Base-by-base conservation (phyloP, 805 yeast species). In the Schwanniomyces yamadae region DNA sequence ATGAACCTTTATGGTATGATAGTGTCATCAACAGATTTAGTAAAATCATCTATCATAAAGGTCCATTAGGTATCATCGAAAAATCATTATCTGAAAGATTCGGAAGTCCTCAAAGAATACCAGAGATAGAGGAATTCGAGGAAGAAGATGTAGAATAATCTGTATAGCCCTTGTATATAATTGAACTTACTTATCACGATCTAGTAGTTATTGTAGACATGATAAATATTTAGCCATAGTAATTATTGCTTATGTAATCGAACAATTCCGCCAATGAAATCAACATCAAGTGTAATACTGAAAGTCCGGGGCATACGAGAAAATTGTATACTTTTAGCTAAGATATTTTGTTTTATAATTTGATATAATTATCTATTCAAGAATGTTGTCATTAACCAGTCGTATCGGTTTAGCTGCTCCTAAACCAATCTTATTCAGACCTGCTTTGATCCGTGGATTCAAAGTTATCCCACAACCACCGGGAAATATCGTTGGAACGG, bases 401-500 rank as follows among this genome's bases (percentile, higher is more conserved):
- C 66, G 66, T 51, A 49, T 57, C 31, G 66, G 67, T 15, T 54
- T 59, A 34, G 42, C 47, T 23, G 29, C 48, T 18, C 22, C 46
- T 38, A 42, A 41, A 48, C 33, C 48, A 19, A 35, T 41, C 29
- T 34, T 42, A 28, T 39, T 49, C 43, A 49, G 43, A 45, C 46
- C 57, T 19, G 16, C 40, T 39, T 36, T 54, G 37, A 38, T 52
- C 36, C 58, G 66, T 49, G 65, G 68, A 11, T 36, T 67, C 40
- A 77, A 73, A 50, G 63, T 77, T 31, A 75, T 68, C 32, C 75
- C 77, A 32, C 86, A 83, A 56, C 90, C 90, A 10, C 84, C 87
- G 26, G 91, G 91, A 13, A 63, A 71, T 54, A 76, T 84, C 38
- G 77, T 77, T 14, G 93, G 90, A 14, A 75, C 80, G 10, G 83